phyloP scores from a whole-genome alignment of 164 flowering plant genomes.

The Dillenia suffruticosa region DNA sequence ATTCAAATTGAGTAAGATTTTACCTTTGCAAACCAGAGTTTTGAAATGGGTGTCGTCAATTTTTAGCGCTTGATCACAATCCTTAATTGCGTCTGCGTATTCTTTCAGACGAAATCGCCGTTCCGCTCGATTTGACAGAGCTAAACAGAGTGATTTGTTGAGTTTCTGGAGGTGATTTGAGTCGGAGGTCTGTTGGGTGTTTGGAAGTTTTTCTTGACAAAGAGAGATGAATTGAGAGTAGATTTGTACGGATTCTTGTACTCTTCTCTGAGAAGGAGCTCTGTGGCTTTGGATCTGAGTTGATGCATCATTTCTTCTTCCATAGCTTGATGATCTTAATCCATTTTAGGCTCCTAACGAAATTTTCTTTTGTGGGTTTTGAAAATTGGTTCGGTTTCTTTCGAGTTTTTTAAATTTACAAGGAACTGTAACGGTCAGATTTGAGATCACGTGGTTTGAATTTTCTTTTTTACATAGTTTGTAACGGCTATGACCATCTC shows the following conservation, averaged over 20 bases:
- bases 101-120: conserved; percentile 40
- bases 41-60: conserved; percentile 71
- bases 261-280: conserved; percentile 80
- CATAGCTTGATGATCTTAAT: conserved; percentile 8
- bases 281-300: conserved; percentile 83
- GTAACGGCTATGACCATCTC: conserved; percentile 13
- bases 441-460: too few relatives aligned
- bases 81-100: conserved; percentile 41
- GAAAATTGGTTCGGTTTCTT: not conserved
- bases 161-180: conserved; percentile 33
- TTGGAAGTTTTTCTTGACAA: conserved; percentile 38
- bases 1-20: conserved; percentile 51
- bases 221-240: conserved; percentile 62
- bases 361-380: not conserved
- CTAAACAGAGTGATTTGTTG: conserved; percentile 64
- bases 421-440: conserved; percentile 16
- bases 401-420: not conserved
- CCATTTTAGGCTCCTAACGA: not conserved
- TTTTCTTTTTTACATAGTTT: not conserved
- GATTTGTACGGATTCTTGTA: conserved; percentile 51
- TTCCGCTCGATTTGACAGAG: conserved; percentile 78
- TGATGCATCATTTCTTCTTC: conserved; percentile 51
- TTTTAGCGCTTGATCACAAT: conserved; percentile 64
- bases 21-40: conserved; percentile 81
- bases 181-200: conserved; percentile 13